Conservation (phyloP, 139 green algal species). For the Astrephomene gubernaculifera region DNA sequence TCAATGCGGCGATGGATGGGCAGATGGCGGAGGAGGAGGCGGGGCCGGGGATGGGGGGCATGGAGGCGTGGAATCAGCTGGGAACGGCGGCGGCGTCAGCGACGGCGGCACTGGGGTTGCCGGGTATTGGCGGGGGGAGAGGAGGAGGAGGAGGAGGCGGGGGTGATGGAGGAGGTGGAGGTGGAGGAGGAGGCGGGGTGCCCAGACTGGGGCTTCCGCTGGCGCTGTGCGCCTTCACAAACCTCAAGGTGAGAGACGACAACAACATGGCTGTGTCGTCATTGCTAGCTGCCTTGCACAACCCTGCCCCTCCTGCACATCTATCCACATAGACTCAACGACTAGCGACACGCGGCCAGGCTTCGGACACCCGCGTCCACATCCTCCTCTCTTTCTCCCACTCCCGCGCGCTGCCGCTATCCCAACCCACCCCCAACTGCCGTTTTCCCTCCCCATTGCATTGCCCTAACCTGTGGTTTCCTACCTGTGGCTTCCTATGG, state of each 20-base stretch:
- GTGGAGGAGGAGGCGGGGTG: neutral
- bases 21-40: constrained; percentile 8
- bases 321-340: too few species aligned
- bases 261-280: neutral
- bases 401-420: too few species aligned
- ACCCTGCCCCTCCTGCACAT: too few species aligned
- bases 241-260: constrained; percentile 2
- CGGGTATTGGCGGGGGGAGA: neutral
- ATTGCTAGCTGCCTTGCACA: neutral
- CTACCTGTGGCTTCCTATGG: neutral
- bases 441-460: neutral
- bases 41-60: neutral
- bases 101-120: neutral
- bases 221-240: constrained; percentile 11
- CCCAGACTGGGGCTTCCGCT: constrained; percentile 10
- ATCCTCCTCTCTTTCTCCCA: too few species aligned
- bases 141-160: neutral
- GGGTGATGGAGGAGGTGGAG: too few species aligned
- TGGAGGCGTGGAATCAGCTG: constrained; percentile 11
- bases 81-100: neutral
- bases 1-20: neutral
- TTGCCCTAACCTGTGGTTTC: neutral
- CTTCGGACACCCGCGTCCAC: too few species aligned
- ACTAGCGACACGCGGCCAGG: too few species aligned
- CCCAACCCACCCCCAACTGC: too few species aligned